Conservation (phyloP, 139 green algal genomes). For the Volvox africanus region DNA sequence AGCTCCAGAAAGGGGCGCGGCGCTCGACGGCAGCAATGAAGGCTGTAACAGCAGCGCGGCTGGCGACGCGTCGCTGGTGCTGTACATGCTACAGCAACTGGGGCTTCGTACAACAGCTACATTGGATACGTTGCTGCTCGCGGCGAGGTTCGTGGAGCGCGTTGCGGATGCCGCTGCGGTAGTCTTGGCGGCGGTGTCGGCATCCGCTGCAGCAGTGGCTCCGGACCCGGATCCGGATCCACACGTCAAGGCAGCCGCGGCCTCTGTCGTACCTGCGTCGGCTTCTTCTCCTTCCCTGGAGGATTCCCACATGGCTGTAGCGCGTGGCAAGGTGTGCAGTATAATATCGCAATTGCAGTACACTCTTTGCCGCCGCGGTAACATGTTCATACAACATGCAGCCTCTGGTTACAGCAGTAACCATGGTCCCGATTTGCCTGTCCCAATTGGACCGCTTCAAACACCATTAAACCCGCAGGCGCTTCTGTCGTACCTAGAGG, state of each 20-base stretch:
- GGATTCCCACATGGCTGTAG: slow-evolving; percentile 64
- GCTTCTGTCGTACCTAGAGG: slow-evolving; percentile 76
- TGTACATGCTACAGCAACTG: slow-evolving; percentile 72
- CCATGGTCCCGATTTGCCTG: too few relatives aligned
- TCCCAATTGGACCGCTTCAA: too few relatives aligned
- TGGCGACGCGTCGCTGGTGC: slow-evolving; percentile 24
- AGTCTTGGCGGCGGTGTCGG: slow-evolving; percentile 16
- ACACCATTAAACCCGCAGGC: slow-evolving; percentile 33
- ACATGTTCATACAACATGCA: too few relatives aligned
- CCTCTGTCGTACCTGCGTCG: not conserved
- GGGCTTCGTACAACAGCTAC: slow-evolving; percentile 63
- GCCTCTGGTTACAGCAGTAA: too few relatives aligned
- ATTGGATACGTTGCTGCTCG: slow-evolving; percentile 68
- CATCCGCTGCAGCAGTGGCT: not conserved
- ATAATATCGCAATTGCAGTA: not conserved
- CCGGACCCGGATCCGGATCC: too few relatives aligned
- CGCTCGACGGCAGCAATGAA: not conserved
- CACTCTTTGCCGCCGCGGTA: not conserved
- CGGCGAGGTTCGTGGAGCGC: slow-evolving; percentile 68
- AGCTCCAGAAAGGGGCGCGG: not conserved
- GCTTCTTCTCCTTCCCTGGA: not conserved
- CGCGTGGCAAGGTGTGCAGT: slow-evolving; percentile 66
- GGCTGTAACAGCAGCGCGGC: not conserved
- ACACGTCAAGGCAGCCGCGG: too few relatives aligned
- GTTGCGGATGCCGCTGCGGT: slow-evolving; percentile 3